phyloP scores from a whole-genome alignment of 192 early-diverging fungal species.

The Coemansia sp. region DNA sequence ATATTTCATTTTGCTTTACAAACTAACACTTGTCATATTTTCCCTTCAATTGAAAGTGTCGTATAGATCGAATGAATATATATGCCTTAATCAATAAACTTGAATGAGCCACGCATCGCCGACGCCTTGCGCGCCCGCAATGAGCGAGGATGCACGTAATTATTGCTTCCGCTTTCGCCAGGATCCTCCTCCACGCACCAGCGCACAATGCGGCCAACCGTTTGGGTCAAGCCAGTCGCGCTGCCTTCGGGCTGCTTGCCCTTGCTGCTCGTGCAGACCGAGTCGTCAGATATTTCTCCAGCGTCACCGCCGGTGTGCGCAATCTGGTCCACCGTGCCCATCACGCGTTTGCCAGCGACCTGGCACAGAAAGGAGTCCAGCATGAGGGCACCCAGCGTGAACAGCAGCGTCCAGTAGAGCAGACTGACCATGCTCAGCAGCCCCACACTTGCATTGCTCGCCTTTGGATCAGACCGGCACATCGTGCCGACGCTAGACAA shows the following conservation, averaged over 20 bases:
- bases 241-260: neutral
- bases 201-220: constrained; percentile 43
- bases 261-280: neutral
- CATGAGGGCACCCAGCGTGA: constrained; percentile 50
- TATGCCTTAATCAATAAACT: constrained; percentile 18
- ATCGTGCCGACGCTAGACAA: neutral
- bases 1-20: too few species aligned
- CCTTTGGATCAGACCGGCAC: too few species aligned
- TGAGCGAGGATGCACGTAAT: neutral
- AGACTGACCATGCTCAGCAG: constrained; percentile 37
- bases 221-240: neutral
- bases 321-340: constrained; percentile 49
- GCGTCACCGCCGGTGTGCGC: constrained; percentile 11
- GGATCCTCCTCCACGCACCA: constrained; percentile 45
- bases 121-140: constrained; percentile 21
- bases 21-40: neutral
- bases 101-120: constrained; percentile 30
- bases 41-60: neutral
- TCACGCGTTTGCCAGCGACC: constrained; percentile 50
- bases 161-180: neutral
- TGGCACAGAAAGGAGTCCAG: constrained; percentile 55
- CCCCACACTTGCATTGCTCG: neutral
- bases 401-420: constrained; percentile 53
- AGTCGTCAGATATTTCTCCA: neutral
- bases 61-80: too few species aligned